phyloP scores from a whole-genome alignment of 2,329 filamentous ascomycete species.

The Akanthomyces uredinophilus region DNA sequence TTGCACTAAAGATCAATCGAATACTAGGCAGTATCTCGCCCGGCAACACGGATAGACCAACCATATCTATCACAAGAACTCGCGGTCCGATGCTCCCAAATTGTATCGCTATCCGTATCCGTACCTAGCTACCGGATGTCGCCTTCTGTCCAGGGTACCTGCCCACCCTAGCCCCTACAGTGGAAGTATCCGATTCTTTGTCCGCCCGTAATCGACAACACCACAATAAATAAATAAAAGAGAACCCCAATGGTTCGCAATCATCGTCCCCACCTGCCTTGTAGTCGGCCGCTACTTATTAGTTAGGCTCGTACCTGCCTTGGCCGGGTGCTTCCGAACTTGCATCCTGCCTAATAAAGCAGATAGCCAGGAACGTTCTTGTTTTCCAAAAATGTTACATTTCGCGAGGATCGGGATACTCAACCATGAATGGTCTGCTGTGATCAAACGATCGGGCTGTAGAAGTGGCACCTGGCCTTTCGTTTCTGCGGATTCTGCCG shows the following conservation, averaged over 20 bases:
- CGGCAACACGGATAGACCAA: neutral
- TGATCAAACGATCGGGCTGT: too few relatives aligned
- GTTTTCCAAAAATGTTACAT: neutral
- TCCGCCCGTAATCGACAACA: neutral
- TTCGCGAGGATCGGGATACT: neutral
- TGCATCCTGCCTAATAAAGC: neutral
- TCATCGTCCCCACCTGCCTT: neutral
- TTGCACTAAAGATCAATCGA: neutral
- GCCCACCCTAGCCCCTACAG: neutral
- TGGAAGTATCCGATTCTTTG: neutral
- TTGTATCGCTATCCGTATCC: neutral
- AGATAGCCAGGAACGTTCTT: neutral
- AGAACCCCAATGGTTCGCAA: neutral
- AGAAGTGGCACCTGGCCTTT: neutral
- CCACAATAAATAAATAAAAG: neutral
- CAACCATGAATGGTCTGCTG: neutral
- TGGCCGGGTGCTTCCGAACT: slow-evolving; percentile 2
- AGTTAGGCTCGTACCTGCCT: neutral
- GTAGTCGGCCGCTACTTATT: slow-evolving; percentile 8
- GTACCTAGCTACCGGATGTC: neutral
- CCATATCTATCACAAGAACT: neutral
- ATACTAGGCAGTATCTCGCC: neutral
- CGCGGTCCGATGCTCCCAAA: neutral
- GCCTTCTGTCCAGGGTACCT: neutral
- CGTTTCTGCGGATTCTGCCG: neutral